phyloP scores from a whole-genome alignment of 129 eudicot species.

The Tagetes patula region DNA sequence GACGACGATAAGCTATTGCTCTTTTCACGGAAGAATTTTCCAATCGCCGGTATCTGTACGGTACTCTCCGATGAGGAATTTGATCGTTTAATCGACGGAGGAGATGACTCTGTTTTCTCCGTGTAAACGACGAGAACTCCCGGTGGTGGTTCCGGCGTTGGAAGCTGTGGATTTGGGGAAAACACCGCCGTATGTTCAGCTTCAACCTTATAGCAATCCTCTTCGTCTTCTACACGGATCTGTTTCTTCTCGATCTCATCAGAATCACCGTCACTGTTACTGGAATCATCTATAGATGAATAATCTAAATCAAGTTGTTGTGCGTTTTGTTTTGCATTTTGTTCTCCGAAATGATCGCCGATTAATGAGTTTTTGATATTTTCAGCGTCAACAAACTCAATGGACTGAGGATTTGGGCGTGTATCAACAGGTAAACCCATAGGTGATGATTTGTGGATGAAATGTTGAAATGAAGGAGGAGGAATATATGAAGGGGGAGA shows the following conservation, averaged over 20 bases:
- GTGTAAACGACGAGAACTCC: slow-evolving; percentile 27
- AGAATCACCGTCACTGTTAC: slow-evolving; percentile 22
- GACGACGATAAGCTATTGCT: slow-evolving; percentile 67
- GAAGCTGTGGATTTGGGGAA: slow-evolving; percentile 54
- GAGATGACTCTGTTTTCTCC: slow-evolving; percentile 16
- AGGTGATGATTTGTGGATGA: not conserved
- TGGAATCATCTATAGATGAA: slow-evolving; percentile 27
- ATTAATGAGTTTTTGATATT: slow-evolving; percentile 9
- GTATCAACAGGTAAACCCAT: slow-evolving; percentile 20
- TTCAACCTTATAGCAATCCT: slow-evolving; percentile 20
- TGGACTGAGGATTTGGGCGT: not conserved
- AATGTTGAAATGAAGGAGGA: not conserved
- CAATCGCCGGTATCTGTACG: slow-evolving; percentile 63
- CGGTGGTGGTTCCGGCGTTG: slow-evolving; percentile 70
- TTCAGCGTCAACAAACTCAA: slow-evolving; percentile 8
- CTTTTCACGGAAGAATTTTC: slow-evolving; percentile 67
- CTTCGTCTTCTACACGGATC: slow-evolving; percentile 2
- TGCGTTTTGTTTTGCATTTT: not conserved
- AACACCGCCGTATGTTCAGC: slow-evolving; percentile 18
- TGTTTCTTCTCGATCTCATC: slow-evolving; percentile 27
- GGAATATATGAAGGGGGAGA: slow-evolving; percentile 17
- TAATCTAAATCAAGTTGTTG: slow-evolving; percentile 15
- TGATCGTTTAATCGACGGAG: slow-evolving; percentile 36
- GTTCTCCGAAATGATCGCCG: slow-evolving; percentile 24
- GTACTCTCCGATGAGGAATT: slow-evolving; percentile 43